Percentiles rank a stretch among this genome's conserved stretches.
Evolutionary conservation across 441 rosid genomes (phyloP).

Genomic region (Gossypium schwendimanii): DNA sequence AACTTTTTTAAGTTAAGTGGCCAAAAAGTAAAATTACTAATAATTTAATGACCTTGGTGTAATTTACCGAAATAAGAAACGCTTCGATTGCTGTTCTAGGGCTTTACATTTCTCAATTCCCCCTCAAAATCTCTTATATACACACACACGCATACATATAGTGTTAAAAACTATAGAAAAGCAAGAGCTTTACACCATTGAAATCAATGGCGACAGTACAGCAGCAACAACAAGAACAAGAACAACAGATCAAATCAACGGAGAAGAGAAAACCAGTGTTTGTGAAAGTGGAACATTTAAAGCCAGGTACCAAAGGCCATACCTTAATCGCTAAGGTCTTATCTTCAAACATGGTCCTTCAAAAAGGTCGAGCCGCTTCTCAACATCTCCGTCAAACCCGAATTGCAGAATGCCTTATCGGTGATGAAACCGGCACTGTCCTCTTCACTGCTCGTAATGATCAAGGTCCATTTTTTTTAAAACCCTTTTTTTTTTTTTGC

Average conservation of each 20-base stretch:
- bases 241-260: background rate
- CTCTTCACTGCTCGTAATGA: conserved; percentile 51
- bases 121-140: background rate
- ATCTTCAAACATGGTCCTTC: conserved; percentile 27
- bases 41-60: too few species aligned
- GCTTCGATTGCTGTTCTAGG: background rate
- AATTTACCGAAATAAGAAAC: background rate
- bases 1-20: too few species aligned
- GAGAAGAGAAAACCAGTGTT: conserved; percentile 38
- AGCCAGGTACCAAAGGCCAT: conserved; percentile 39
- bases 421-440: conserved; percentile 40
- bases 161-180: background rate
- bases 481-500: too few species aligned
- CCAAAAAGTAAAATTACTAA: too few species aligned
- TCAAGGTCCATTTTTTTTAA: conserved; percentile 29
- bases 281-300: conserved; percentile 33
- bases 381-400: conserved; percentile 25
- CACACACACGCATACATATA: too few species aligned
- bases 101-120: conserved; percentile 1
- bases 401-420: conserved; percentile 40
- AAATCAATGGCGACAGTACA: conserved; percentile 15
- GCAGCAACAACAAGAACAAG: background rate
- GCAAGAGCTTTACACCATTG: background rate
- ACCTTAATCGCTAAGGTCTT: conserved; percentile 37
- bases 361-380: conserved; percentile 25